Evolutionary conservation across 257 asterid genomes (phyloP), one percentile per base, ranked within the genome.

Genomic region (Capsicum baccatum): DNA sequence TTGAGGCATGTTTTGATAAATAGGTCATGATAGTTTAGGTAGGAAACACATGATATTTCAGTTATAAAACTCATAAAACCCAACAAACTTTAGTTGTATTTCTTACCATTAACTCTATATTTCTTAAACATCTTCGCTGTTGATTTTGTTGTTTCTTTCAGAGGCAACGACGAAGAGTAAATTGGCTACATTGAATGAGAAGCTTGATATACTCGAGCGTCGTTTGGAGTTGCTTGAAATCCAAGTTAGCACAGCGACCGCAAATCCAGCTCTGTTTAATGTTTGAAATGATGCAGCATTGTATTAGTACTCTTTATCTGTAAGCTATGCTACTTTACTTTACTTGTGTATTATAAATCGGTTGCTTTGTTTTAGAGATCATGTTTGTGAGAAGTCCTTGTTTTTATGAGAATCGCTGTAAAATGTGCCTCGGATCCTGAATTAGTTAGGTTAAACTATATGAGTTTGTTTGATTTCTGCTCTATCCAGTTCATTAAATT

Each of bases 221-320:
- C 95, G 97, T 4, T 88, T 95, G 9, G 97, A 95, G 86, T 78
- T 91, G 88, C 90, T 95, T 68, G 97, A 96, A 88, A 98, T 93
- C 79, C 99, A 96, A 92, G 97, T 96, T 84, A 86, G 92, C 71
- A 92, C 94, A 76, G 99, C 98, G 66, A 92, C 98, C 17, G 90
- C 93, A 21, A 96, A 93, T 86, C 97, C 99, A 35, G 91, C 96
- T 86, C 93, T 96, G 74, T 96, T 96, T 80, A 78, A 54, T 78
- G 64, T 78, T 33, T 78, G 64, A 78, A 26, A 54, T 78, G 48
- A 78, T 78, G 81, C 64, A 13, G 19, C 26, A 8, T 26, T 52
- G 44, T 26, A 14, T 8, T 52, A 50, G 50, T 74, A 1, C 1
- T 48, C 62, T 74, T 55, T 50, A 74, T 0, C 62, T 21, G 64